Evolutionary conservation across 2,329 filamentous ascomycete genomes (phyloP), one percentile per base, ranked within the genome.

Genomic region (Fusarium metavorans): DNA sequence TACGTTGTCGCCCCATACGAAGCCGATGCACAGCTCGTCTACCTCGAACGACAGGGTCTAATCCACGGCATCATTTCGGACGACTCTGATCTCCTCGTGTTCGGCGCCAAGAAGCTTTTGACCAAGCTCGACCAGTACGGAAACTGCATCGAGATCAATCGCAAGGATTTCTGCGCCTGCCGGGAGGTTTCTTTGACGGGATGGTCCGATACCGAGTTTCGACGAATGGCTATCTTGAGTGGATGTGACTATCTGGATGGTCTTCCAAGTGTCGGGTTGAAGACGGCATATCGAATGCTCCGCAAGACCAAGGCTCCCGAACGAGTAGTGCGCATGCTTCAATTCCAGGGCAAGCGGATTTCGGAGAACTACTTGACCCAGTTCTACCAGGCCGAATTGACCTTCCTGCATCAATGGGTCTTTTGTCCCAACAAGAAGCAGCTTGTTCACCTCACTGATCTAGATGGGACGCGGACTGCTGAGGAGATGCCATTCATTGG

Each of bases 1-100:
- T 98, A 98, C 81, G 88, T 99, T 65, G 97, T 99, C 20, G 97
- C 97, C 1, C 97, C 97, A 0, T 99, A 98, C 83, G 97, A 99
- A 86, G 97, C 97, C 56, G 97, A 99, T 83, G 93, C 96, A n/a
- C 96, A 99, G 83, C 88, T 99, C 77, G 95, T 95, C 30, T 99
- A 98, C 80, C 88, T 99, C 41, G 97, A 99, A 83, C 92, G 92
- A 59, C 90, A 94, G 68, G 96, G 96, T 1, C 86, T 95, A 60
- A 93, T 98, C 77, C 87, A 92, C 76, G 97, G 95, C 30, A 97
- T 99, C 73, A 85, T 99, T 39, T 98, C 97, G 0, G 97, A 99
- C 81, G 97, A 99, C 82, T 99, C 97, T 0, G 97, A 99, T 84
- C 87, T 99, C 66, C 86, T 99, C 37, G 97, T 99, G 0, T 99